Evolutionary conservation across 2,329 filamentous ascomycete species (phyloP), one percentile per base, ranked within the genome.

Genomic region (Pseudogymnoascus sp.): DNA sequence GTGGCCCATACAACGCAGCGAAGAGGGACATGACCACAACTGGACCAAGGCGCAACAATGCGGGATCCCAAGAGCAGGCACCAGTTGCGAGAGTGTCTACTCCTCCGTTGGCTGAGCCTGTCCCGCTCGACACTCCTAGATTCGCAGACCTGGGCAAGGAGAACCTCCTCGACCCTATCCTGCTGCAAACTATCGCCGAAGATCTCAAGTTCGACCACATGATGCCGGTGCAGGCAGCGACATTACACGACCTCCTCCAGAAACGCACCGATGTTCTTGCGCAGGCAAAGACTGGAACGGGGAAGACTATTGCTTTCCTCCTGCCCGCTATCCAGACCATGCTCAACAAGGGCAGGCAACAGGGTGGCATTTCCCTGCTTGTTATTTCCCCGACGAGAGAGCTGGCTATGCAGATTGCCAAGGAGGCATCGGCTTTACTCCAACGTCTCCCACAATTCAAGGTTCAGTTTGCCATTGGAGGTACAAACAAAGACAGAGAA

Each of bases 251-350:
- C 61, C 90, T 89, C 3, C 77, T 97, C 41, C 84, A 85, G 28
- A 66, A 71, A 66, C 92, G 94, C 20, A 83, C 47, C 6, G 68
- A 63, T 69, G 90, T 88, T 68, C 81, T 97, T 66, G 94, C 93
- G 53, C 94, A 97, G 77, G 94, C 94, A 63, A 96, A 90, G 76
- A 99, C 94, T 7, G 94, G 94, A 72, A 97, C 94, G 3, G 94
- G 94, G 72, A 99, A 99, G 77, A 99, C 94, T 0, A 77, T 97
- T 62, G 94, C 90, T 36, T 99, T 97, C 78, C 80, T 99, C 22
- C 76, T 97, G 6, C 94, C 94, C 58, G 79, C 91, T 6, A 77
- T 97, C 59, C 90, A 97, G 72, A 74, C 76, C 0, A 80, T 95
- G 35, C 84, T 81, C 59, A 72, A 77, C 37, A 77, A 71, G 63